Evolutionary conservation across 1,284 basidiomycete species (phyloP).

Genomic region (Moniliella sp.): DNA sequence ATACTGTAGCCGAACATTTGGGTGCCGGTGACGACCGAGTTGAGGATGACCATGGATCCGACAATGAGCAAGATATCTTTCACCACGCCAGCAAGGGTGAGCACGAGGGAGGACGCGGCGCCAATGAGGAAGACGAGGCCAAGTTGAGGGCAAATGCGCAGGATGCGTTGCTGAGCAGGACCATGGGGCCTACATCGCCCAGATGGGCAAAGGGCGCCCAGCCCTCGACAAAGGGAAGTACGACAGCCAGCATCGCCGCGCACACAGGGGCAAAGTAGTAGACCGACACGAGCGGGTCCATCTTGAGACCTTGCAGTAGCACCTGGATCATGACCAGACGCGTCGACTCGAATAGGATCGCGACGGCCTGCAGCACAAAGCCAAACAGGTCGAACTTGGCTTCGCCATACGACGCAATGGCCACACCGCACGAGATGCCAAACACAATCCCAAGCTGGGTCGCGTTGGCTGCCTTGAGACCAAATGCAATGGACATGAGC

Average conservation of each 20-base stretch:
- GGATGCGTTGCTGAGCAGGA: conserved; percentile 61
- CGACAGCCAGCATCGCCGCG: conserved; percentile 60
- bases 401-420: conserved; percentile 68
- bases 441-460: conserved; percentile 61
- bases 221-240: conserved; percentile 74
- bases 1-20: conserved; percentile 75
- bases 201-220: conserved; percentile 63
- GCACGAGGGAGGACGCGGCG: conserved; percentile 60
- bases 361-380: conserved; percentile 44
- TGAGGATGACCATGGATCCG: conserved; percentile 66
- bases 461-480: conserved; percentile 65
- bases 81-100: conserved; percentile 82
- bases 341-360: conserved; percentile 54
- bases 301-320: conserved; percentile 72
- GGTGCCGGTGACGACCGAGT: conserved; percentile 52
- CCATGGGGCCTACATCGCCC: conserved; percentile 48
- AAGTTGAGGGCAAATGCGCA: conserved; percentile 79
- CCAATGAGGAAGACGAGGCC: conserved; percentile 85
- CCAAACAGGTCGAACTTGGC: conserved; percentile 62
- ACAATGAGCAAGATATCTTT: conserved; percentile 80
- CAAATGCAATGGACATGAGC: conserved; percentile 73
- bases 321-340: conserved; percentile 90
- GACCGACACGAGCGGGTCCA: conserved; percentile 84
- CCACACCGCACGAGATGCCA: conserved; percentile 76
- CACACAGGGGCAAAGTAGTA: conserved; percentile 60